Percentiles rank a stretch among this genome's conserved stretches.
phyloP scores from a whole-genome alignment of 768 basidiomycete species.

The Mycena filopes region DNA sequence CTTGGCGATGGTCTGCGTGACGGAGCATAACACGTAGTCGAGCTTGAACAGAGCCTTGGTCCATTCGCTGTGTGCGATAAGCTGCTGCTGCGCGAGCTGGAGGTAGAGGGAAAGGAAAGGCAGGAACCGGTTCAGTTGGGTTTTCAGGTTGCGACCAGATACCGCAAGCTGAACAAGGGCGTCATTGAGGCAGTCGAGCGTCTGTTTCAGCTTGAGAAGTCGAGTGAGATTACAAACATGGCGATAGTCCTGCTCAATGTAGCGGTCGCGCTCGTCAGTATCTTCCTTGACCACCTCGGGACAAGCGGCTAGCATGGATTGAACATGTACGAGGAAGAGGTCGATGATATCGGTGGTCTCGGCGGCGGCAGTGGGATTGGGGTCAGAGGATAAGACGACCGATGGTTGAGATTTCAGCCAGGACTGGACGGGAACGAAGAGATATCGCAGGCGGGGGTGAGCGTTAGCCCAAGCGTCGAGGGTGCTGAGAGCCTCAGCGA shows the following conservation, averaged over 20 bases:
- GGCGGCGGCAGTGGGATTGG: not conserved
- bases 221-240: conserved; percentile 57
- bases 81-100: conserved; percentile 63
- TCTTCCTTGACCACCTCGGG: conserved; percentile 40
- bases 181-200: conserved; percentile 53
- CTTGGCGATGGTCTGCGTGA: conserved; percentile 77
- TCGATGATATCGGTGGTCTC: conserved; percentile 63
- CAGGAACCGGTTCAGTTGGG: conserved; percentile 56
- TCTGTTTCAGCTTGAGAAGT: conserved; percentile 57
- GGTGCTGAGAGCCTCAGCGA: not conserved
- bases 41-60: conserved; percentile 87
- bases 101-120: conserved; percentile 83
- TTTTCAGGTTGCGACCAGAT: conserved; percentile 43
- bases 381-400: conserved; percentile 10
- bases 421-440: conserved; percentile 44
- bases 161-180: conserved; percentile 53
- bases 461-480: conserved; percentile 41
- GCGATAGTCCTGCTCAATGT: conserved; percentile 60
- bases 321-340: conserved; percentile 71
- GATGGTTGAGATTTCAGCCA: conserved; percentile 41
- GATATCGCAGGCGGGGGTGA: conserved; percentile 43
- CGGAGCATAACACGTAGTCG: conserved; percentile 77
- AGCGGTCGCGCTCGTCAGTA: conserved; percentile 55
- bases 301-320: conserved; percentile 62
- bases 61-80: conserved; percentile 71